A percentile compares a stretch with the other conserved stretches of the same genome.
Conservation (phyloP, 2,329 filamentous ascomycete species). For the Fusarium domesticum region DNA sequence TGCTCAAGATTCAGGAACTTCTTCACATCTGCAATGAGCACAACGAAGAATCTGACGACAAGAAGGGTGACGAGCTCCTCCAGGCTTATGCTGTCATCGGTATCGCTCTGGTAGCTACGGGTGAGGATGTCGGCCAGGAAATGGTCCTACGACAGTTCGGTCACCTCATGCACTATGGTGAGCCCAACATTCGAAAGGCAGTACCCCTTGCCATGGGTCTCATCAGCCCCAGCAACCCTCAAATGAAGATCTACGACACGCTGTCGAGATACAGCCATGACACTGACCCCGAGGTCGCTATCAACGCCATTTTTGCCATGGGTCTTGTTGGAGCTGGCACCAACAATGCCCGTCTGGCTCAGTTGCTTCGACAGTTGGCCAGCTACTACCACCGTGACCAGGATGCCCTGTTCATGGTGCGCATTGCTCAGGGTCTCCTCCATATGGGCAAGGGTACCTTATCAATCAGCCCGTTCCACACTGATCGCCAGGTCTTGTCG, state of each 20-base stretch:
- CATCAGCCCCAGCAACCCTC: conserved; percentile 94
- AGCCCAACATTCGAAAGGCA: conserved; percentile 93
- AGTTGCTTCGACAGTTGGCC: conserved; percentile 88
- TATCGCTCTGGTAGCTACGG: conserved; percentile 93
- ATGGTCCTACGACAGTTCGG: conserved; percentile 98
- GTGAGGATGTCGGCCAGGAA: conserved; percentile 95
- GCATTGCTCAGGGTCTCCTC: conserved; percentile 92
- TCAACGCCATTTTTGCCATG: conserved; percentile 99
- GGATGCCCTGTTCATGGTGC: conserved; percentile 97
- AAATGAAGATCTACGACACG: conserved; percentile 99
- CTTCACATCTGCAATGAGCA: conserved; percentile 98
- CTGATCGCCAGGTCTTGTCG: conserved; percentile 92
- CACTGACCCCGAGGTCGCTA: conserved; percentile 95
- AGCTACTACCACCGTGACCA: conserved; percentile 98
- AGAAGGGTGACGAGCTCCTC: conserved; percentile 91
- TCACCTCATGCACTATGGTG: conserved; percentile 98
- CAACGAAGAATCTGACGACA: conserved; percentile 89
- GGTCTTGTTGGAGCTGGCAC: conserved; percentile 93
- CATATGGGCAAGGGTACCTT: conserved; percentile 99
- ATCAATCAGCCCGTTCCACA: conserved; percentile 97
- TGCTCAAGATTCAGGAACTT: conserved; percentile 94
- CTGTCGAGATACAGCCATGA: conserved; percentile 97
- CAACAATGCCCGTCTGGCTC: conserved; percentile 94
- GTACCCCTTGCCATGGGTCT: conserved; percentile 96
- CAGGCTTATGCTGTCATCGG: conserved; percentile 96